Base-by-base conservation (phyloP, 2,329 filamentous ascomycete species). In the Ascochyta lentis region DNA sequence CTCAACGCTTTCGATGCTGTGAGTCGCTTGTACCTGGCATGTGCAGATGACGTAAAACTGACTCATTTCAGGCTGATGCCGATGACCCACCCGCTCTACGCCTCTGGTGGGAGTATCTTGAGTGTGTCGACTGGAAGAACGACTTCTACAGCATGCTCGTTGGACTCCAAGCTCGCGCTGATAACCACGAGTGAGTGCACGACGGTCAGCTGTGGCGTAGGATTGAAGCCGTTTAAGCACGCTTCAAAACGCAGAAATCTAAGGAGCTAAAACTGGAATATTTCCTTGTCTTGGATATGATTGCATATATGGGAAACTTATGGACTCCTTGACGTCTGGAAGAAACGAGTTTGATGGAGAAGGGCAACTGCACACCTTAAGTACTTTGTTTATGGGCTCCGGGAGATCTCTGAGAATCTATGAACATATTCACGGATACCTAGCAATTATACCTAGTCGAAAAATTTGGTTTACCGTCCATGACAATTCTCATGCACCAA, bases 21-120 rank as follows among this genome's bases (percentile, higher is more conserved):
- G 66, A 63, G 74, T 68, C 3, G 2, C 9, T 8, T 4, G 13
- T 2, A 34, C 10, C 38, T 40, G 5, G 10, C 13, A 33, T n/a
- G 10, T 16, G 23, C 2, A 2, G 23, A 16, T 10, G 35, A 8
- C 4, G 24, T 24, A 3, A 22, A 42, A 38, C 56, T 62, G 40
- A 58, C 45, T 33, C 3, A 33, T 12, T 13, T 31, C 33, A 74
- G 63, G 70, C 74, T 33, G 79, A 81, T 64, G 67, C 70, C 1
- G 78, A 74, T 34, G 65, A 72, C 6, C 69, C 72, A 10, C 73
- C 74, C 0, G 78, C 78, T 6, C 65, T 81, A 8, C 70, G 80
- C 16, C 71, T 81, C 23, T 80, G 75, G 75, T 80, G 77, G 76
- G 78, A 81, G 66, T 81, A 81, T 46, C 67, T 81, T 26, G 60